Evolutionary conservation across 1,284 basidiomycete genomes (phyloP).

Genomic region (Marasmius sp.): DNA sequence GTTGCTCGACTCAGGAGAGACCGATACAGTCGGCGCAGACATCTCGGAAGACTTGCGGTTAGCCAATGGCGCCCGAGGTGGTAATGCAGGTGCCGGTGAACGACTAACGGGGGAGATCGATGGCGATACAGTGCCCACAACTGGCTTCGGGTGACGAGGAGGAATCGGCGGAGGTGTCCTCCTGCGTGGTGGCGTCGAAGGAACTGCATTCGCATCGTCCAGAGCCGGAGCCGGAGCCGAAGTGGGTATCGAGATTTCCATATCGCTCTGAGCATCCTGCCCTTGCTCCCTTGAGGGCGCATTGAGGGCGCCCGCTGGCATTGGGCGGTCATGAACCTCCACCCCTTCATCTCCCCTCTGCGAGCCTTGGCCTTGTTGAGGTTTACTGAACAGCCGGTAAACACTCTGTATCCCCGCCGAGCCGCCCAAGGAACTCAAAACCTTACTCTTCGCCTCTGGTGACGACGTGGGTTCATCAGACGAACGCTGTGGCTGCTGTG

Average conservation of each 20-base stretch:
- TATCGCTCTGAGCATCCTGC: too few relatives aligned
- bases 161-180: not conserved
- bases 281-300: not conserved
- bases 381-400: constrained; percentile 68
- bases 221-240: not conserved
- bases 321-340: not conserved
- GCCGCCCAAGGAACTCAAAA: constrained; percentile 6
- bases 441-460: not conserved
- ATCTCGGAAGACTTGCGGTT: constrained; percentile 12
- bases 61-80: constrained; percentile 49
- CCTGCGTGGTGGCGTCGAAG: not conserved
- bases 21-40: constrained; percentile 7
- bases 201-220: not conserved
- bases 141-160: not conserved
- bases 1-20: not conserved
- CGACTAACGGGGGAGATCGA: constrained; percentile 21
- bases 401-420: constrained; percentile 55
- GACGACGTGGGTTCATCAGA: constrained; percentile 13
- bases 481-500: constrained; percentile 40
- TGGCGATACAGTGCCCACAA: not conserved
- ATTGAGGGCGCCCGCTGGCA: not conserved
- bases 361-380: constrained; percentile 22
- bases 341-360: not conserved
- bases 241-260: too few relatives aligned
- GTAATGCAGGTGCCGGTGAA: constrained; percentile 54